Conservation (phyloP, 495 filamentous ascomycete genomes). For the Neurospora sp. region DNA sequence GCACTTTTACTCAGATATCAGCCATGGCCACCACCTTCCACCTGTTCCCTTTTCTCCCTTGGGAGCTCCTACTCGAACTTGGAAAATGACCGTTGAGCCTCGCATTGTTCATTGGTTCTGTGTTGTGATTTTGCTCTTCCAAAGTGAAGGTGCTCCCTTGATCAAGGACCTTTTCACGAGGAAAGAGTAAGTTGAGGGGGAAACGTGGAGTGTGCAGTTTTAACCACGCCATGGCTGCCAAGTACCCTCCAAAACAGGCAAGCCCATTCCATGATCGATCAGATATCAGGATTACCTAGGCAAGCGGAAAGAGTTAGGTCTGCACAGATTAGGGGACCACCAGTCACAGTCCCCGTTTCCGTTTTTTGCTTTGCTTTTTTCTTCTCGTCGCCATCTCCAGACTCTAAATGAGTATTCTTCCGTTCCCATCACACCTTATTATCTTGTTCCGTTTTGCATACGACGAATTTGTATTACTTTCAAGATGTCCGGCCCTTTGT, state of each 20-base stretch:
- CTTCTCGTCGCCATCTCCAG: not conserved
- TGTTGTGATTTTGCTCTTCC: not conserved
- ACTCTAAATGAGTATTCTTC: not conserved
- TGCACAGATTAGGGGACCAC: not conserved
- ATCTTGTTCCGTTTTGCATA: not conserved
- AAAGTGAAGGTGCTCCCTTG: not conserved
- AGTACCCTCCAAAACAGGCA: not conserved
- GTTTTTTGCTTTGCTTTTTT: not conserved
- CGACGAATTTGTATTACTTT: not conserved
- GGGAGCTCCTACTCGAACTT: not conserved
- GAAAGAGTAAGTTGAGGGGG: not conserved
- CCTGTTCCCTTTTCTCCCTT: not conserved
- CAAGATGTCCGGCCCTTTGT: not conserved
- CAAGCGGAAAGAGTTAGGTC: not conserved
- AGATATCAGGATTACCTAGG: not conserved
- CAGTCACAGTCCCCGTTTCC: not conserved
- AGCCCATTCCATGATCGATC: not conserved
- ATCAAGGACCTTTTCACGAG: not conserved
- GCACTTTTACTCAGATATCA: not conserved
- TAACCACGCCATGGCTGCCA: not conserved
- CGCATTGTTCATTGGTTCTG: not conserved
- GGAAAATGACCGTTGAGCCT: not conserved
- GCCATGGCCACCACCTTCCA: not conserved
- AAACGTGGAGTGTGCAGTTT: not conserved
- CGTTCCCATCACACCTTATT: not conserved